Evolutionary conservation across 805 yeast species (phyloP), one percentile per base, ranked within the genome.

Genomic region (Dipodascus geniculatus): DNA sequence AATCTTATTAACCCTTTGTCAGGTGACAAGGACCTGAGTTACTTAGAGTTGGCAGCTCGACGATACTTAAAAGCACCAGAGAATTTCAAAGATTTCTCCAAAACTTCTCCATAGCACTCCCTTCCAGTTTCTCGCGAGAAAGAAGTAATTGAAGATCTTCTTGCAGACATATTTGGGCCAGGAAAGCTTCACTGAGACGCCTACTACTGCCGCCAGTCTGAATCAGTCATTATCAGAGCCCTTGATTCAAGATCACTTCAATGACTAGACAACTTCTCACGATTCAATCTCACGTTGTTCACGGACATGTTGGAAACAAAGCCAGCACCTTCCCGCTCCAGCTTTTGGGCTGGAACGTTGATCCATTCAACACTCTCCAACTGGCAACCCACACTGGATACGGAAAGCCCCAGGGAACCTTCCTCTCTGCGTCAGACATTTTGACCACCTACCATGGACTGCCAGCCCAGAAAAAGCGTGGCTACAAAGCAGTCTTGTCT

Each of bases 341-440:
- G 64, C 72, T 81, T 47, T 74, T 79, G 48, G 95, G 93, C 0
- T 91, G 97, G 96, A 91, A 93, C 64, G 96, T 90, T 8, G 96
- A 91, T 65, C 81, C 81, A 22, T 73, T 93, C 53, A 87, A 91
- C 68, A 87, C 96, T 1, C 95, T 90, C 20, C 86, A 87, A 63
- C 82, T 83, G 61, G 87, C 96, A 1, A 89, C 91, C 61, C 97
- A 91, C 69, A 91, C 97, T 1, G 98, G 96, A 0, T 88, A 88
- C 67, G 87, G 85, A 0, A 57, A 66, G 11, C 80, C 84, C 62
- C 72, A 72, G 35, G 96, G 96, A 1, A 66, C 73, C 17, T 74
- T 74, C 52, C 71, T 78, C 2, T 59, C 72, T 1, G 71, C 80
- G 0, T 66, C 66, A 0, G 75, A 76, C 47, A 64, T 90, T 17